phyloP scores from a whole-genome alignment of 768 basidiomycete species.

The Mrakia blollopis region DNA sequence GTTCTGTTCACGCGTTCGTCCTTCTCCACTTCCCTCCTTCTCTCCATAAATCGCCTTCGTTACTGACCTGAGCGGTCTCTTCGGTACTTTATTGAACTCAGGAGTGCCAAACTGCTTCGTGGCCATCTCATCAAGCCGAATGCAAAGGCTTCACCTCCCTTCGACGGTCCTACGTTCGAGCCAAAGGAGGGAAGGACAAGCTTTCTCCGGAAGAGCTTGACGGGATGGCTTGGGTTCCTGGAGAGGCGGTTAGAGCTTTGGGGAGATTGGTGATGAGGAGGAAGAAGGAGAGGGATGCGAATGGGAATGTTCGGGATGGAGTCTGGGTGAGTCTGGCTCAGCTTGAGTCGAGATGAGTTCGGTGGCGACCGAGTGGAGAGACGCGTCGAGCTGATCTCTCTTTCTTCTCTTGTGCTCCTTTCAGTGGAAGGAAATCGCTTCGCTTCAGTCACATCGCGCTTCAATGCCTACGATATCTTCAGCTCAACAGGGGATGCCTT shows the following conservation, averaged over 20 bases:
- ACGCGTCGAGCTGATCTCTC: neutral
- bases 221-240: conserved; percentile 48
- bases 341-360: no score
- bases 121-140: conserved; percentile 48
- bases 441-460: conserved; percentile 15
- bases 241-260: conserved; percentile 72
- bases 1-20: conserved; percentile 70
- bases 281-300: conserved; percentile 54
- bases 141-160: conserved; percentile 60
- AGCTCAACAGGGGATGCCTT: neutral
- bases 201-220: conserved; percentile 20
- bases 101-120: conserved; percentile 23
- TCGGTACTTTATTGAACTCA: neutral
- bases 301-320: conserved; percentile 37
- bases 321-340: conserved; percentile 14
- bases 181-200: conserved; percentile 40
- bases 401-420: neutral
- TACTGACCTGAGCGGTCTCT: neutral
- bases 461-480: conserved; percentile 3
- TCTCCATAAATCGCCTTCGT: neutral
- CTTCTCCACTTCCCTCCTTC: neutral
- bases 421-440: conserved; percentile 18
- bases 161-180: conserved; percentile 55
- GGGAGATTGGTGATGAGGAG: conserved; percentile 67
- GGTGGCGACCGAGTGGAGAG: neutral